Evolutionary conservation across 495 filamentous ascomycete genomes (phyloP).

Genomic region (Podospora pseudoanserina): DNA sequence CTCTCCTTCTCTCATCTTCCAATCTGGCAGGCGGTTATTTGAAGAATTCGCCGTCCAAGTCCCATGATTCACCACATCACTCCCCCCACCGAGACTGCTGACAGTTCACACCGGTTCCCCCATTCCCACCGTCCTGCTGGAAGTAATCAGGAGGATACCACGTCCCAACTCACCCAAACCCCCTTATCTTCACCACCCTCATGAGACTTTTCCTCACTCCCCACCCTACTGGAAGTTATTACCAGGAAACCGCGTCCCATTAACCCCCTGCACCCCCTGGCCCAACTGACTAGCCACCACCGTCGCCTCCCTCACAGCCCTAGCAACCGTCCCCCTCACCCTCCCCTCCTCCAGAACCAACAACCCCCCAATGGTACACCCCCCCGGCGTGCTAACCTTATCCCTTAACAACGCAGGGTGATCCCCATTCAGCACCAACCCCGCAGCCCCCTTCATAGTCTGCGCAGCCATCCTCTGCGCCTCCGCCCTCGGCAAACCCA

Average conservation of each 20-base stretch:
- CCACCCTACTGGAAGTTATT: conserved; percentile 18
- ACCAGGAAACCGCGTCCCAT: conserved; percentile 33
- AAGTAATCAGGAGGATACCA: conserved; percentile 15
- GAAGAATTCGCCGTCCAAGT: no score
- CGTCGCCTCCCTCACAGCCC: conserved; percentile 73
- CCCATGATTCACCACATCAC: not conserved
- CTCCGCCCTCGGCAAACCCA: conserved; percentile 74
- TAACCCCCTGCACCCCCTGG: conserved; percentile 48
- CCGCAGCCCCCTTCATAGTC: conserved; percentile 68
- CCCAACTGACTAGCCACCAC: conserved; percentile 72
- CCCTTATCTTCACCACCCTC: no score
- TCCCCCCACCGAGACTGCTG: no score
- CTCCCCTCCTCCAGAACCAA: conserved; percentile 72
- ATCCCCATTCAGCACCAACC: conserved; percentile 65
- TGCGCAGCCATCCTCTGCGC: conserved; percentile 79
- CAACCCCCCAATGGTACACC: conserved; percentile 75
- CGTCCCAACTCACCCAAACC: conserved; percentile 23
- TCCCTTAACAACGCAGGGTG: conserved; percentile 74
- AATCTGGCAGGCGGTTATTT: no score
- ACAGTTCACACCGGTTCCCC: no score
- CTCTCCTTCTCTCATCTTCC: not conserved
- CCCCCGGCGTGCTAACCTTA: conserved; percentile 75
- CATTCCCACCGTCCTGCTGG: no score
- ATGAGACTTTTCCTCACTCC: not conserved
- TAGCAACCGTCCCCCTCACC: conserved; percentile 64